These are phyloP conservation scores for Andrographis paniculata DNA, from an alignment of 305 asterid genomes.

Conservation along the genomic window DNA sequence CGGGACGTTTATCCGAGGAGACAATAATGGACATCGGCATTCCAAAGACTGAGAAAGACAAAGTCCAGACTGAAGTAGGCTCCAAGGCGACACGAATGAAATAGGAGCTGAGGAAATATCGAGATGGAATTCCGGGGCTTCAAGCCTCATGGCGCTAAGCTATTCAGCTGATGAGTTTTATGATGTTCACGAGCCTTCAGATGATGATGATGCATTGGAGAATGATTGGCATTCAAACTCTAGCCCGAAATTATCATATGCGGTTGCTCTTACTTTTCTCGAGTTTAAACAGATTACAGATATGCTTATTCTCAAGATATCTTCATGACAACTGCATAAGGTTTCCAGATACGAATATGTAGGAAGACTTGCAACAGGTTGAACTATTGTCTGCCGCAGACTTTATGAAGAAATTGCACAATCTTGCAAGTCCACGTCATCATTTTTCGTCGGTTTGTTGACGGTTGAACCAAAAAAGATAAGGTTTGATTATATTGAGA, in stretches of 20 bases:
- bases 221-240: conserved; percentile 34
- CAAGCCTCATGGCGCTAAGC: conserved; percentile 51
- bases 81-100: conserved; percentile 14
- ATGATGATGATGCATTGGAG: conserved; percentile 41
- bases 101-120: conserved; percentile 24
- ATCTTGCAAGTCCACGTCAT: conserved; percentile 59
- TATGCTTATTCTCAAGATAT: not conserved
- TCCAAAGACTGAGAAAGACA: conserved; percentile 32
- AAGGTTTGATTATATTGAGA: too few relatives aligned
- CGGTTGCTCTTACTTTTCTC: conserved; percentile 26
- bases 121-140: conserved; percentile 23
- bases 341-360: not conserved
- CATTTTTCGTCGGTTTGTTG: too few relatives aligned
- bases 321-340: not conserved
- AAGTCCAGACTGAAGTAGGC: conserved; percentile 29
- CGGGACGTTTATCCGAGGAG: conserved; percentile 34
- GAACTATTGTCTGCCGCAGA: conserved; percentile 50
- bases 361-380: conserved; percentile 47
- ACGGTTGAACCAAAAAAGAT: too few relatives aligned
- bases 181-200: conserved; percentile 70
- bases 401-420: conserved; percentile 70
- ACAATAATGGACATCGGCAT: conserved; percentile 33
- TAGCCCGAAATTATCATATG: conserved; percentile 32
- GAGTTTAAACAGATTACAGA: not conserved
- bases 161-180: conserved; percentile 76